Evolutionary conservation across 2,329 filamentous ascomycete genomes (phyloP).

Genomic region (Allantophomopsis cytisporea): DNA sequence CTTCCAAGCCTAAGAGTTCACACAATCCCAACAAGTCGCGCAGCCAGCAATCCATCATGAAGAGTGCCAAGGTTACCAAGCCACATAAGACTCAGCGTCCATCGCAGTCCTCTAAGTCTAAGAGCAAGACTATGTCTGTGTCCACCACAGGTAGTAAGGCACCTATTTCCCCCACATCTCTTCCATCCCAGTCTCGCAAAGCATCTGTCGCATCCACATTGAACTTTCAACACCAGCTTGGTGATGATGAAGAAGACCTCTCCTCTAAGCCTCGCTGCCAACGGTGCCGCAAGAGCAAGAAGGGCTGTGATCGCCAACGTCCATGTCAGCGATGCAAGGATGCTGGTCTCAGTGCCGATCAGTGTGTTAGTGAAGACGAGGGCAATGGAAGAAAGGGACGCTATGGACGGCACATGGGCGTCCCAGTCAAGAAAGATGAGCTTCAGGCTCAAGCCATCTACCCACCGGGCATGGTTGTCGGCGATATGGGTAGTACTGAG

Average conservation of each 20-base stretch:
- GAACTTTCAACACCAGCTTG: constrained; percentile 47
- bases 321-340: constrained; percentile 94
- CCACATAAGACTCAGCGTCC: constrained; percentile 19
- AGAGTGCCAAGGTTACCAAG: constrained; percentile 30
- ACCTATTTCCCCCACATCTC: constrained; percentile 50
- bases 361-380: constrained; percentile 95
- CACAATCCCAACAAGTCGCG: constrained; percentile 24
- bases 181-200: constrained; percentile 62
- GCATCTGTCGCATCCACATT: constrained; percentile 55
- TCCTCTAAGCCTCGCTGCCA: constrained; percentile 96
- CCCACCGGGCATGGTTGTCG: constrained; percentile 16
- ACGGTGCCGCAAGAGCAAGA: constrained; percentile 98
- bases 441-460: constrained; percentile 16
- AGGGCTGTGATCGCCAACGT: constrained; percentile 92
- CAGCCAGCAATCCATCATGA: constrained; percentile 21
- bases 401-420: constrained; percentile 63
- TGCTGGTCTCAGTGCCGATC: constrained; percentile 82
- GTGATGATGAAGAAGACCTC: constrained; percentile 71
- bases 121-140: constrained; percentile 29
- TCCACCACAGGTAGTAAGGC: constrained; percentile 20
- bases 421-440: constrained; percentile 47
- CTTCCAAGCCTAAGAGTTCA: constrained; percentile 26
- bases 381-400: constrained; percentile 93
- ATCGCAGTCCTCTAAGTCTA: constrained; percentile 27
- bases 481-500: constrained; percentile 25